These are phyloP conservation scores for Phoma sp. DNA, from an alignment of 2,329 filamentous ascomycete genomes.

Conservation along the genomic window DNA sequence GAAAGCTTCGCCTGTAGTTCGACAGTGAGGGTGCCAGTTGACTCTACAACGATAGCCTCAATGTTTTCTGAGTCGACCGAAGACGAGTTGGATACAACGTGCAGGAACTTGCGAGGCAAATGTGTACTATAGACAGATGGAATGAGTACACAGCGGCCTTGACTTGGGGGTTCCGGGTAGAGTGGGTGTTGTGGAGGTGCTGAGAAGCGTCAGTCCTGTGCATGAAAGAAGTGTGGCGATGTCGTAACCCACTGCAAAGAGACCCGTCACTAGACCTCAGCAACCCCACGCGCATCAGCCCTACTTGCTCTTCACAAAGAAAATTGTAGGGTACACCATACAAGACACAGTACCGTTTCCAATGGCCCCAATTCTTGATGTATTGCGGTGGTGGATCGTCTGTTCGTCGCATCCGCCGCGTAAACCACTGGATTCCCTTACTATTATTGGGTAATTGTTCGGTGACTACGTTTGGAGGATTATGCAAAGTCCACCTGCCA, in stretches of 20 bases:
- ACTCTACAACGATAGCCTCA: slow-evolving; percentile 28
- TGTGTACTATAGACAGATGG: slow-evolving; percentile 16
- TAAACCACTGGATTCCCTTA: slow-evolving; percentile 18
- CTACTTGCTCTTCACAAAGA: slow-evolving; percentile 29
- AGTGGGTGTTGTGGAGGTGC: slow-evolving; percentile 27
- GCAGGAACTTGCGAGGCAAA: slow-evolving; percentile 29
- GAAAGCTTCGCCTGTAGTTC: slow-evolving; percentile 6
- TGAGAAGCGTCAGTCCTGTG: slow-evolving; percentile 7
- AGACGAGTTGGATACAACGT: not conserved
- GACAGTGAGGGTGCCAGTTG: slow-evolving; percentile 26
- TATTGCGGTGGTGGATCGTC: slow-evolving; percentile 25
- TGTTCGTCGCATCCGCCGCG: slow-evolving; percentile 29
- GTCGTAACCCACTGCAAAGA: slow-evolving; percentile 18
- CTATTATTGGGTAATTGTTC: slow-evolving; percentile 21
- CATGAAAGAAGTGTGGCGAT: not conserved
- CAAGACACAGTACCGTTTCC: slow-evolving; percentile 31
- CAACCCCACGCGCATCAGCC: slow-evolving; percentile 29
- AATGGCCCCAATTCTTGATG: slow-evolving; percentile 33
- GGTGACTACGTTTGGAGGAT: slow-evolving; percentile 41
- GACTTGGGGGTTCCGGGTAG: slow-evolving; percentile 36
- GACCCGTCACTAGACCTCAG: slow-evolving; percentile 3
- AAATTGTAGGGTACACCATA: slow-evolving; percentile 35
- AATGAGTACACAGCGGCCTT: slow-evolving; percentile 27
- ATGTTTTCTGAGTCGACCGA: not conserved
- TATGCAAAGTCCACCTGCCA: slow-evolving; percentile 38